Percentiles rank a stretch among this genome's conserved stretches.
phyloP scores from a whole-genome alignment of 768 basidiomycete genomes.

The Lactifluus piperatus region DNA sequence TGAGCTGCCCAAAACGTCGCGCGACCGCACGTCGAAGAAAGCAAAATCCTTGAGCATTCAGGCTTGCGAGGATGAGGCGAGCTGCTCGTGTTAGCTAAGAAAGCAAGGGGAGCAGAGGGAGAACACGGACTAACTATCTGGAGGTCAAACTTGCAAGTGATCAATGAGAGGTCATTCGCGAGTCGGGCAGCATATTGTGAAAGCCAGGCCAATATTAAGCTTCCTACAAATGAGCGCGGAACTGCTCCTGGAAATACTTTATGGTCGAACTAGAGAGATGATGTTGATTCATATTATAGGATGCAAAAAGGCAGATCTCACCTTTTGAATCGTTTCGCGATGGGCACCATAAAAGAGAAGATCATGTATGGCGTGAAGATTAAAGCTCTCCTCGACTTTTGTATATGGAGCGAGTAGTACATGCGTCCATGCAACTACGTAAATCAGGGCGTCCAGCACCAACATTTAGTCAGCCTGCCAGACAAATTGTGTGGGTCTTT shows the following conservation, averaged over 20 bases:
- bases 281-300: not conserved
- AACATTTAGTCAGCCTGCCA: slow-evolving; percentile 30
- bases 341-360: slow-evolving; percentile 65
- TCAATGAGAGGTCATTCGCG: slow-evolving; percentile 33
- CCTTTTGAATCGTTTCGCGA: slow-evolving; percentile 39
- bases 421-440: slow-evolving; percentile 49
- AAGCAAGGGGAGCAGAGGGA: not conserved
- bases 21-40: slow-evolving; percentile 55
- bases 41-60: slow-evolving; percentile 55
- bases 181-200: slow-evolving; percentile 41
- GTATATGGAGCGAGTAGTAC: slow-evolving; percentile 79
- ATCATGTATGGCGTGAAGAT: slow-evolving; percentile 87
- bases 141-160: slow-evolving; percentile 52
- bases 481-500: not conserved
- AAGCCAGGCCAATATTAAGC: slow-evolving; percentile 55
- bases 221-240: slow-evolving; percentile 80
- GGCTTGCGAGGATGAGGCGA: slow-evolving; percentile 58
- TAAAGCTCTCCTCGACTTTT: slow-evolving; percentile 98
- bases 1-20: slow-evolving; percentile 51
- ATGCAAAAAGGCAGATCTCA: not conserved
- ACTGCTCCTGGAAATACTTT: slow-evolving; percentile 81
- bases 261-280: slow-evolving; percentile 71
- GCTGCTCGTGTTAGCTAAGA: slow-evolving; percentile 35
- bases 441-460: slow-evolving; percentile 42
- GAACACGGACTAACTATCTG: slow-evolving; percentile 56